A percentile compares a stretch with the other conserved stretches of the same genome.
Conservation (phyloP, 2,329 filamentous ascomycete genomes). For the Aspergillus pseudotamarii region DNA sequence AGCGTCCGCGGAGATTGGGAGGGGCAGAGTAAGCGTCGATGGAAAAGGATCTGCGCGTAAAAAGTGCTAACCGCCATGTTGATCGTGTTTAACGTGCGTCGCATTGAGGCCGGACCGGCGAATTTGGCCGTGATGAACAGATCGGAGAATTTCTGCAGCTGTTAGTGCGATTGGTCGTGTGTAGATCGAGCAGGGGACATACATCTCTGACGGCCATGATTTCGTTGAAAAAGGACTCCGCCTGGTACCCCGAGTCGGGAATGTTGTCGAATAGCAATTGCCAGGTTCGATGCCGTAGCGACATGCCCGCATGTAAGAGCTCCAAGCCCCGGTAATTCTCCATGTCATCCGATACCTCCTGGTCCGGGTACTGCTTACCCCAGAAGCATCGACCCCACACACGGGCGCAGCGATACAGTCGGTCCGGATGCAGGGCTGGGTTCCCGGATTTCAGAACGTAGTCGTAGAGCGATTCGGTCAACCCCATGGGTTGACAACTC, state of each 20-base stretch:
- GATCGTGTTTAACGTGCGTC: constrained; percentile 40
- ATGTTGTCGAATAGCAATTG: constrained; percentile 27
- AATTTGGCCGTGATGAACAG: constrained; percentile 39
- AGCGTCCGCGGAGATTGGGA: constrained; percentile 21
- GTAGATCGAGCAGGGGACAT: not conserved
- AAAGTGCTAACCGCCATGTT: constrained; percentile 38
- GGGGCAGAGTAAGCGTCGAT: constrained; percentile 34
- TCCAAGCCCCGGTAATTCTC: constrained; percentile 42
- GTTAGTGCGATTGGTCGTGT: not conserved
- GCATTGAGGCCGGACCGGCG: constrained; percentile 29
- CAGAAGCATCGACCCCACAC: constrained; percentile 41
- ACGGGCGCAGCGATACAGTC: constrained; percentile 36
- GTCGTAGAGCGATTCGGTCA: constrained; percentile 35
- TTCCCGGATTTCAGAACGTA: constrained; percentile 36
- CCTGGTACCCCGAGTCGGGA: constrained; percentile 16
- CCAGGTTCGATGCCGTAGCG: constrained; percentile 35
- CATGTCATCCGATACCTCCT: constrained; percentile 41
- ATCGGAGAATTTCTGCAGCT: constrained; percentile 36
- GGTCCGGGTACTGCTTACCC: constrained; percentile 40
- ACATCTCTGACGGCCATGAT: constrained; percentile 32
- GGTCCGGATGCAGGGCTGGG: constrained; percentile 36
- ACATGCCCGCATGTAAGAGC: constrained; percentile 33
- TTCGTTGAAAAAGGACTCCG: constrained; percentile 26
- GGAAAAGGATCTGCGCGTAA: constrained; percentile 37
- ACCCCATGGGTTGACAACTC: constrained; percentile 31